These are phyloP conservation scores for Dothistroma septosporum DNA, from an alignment of 2,329 filamentous ascomycete genomes.

Conservation along the genomic window DNA sequence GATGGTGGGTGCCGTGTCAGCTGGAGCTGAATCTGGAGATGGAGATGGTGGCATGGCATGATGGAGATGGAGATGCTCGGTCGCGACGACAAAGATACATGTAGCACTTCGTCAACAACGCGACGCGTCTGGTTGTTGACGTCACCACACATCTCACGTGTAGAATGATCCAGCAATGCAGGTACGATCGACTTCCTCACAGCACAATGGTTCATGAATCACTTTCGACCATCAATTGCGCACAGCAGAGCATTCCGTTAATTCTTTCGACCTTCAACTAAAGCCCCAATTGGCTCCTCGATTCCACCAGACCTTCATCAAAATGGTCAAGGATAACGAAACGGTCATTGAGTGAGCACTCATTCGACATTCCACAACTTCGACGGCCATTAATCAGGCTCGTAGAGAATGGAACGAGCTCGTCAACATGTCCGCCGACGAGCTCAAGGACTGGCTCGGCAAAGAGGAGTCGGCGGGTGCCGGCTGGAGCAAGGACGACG, in stretches of 20 bases:
- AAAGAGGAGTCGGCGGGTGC: slow-evolving; percentile 55
- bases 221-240: not conserved
- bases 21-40: not conserved
- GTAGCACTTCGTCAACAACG: too few relatives aligned
- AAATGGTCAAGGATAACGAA: slow-evolving; percentile 51
- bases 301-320: slow-evolving; percentile 21
- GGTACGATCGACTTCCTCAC: not conserved
- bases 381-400: not conserved
- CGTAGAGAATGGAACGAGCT: slow-evolving; percentile 60
- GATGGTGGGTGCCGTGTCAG: not conserved
- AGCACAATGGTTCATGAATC: not conserved
- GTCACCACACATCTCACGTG: not conserved
- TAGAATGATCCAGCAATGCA: not conserved
- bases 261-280: not conserved
- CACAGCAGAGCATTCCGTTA: not conserved
- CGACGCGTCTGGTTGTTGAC: not conserved
- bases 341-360: slow-evolving; percentile 47
- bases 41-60: not conserved
- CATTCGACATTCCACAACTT: not conserved
- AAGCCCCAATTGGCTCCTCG: not conserved
- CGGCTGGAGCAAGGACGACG: slow-evolving; percentile 58
- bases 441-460: slow-evolving; percentile 60
- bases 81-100: too few relatives aligned
- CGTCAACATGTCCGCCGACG: slow-evolving; percentile 61
- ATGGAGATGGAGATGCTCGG: not conserved